Evolutionary conservation across 495 filamentous ascomycete species (phyloP).

Genomic region (Hyphodiscus hymeniophilus): DNA sequence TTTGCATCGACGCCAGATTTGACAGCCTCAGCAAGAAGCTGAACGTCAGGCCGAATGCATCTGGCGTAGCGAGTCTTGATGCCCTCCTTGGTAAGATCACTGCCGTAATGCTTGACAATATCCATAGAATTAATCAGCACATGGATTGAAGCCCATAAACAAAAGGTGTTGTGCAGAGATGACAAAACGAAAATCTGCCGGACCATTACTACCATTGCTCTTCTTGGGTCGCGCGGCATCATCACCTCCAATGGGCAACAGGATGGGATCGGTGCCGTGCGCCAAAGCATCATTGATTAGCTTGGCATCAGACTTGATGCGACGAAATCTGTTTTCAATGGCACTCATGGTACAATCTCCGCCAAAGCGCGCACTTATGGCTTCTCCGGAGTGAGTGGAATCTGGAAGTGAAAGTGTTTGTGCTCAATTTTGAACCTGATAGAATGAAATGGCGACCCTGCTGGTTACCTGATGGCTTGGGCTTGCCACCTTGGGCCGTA

Average conservation of each 20-base stretch:
- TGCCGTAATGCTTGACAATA: slow-evolving; percentile 13
- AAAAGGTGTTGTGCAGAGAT: background rate
- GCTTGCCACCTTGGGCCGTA: background rate
- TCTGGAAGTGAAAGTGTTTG: slow-evolving; percentile 5
- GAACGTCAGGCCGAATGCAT: background rate
- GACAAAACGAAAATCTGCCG: slow-evolving; percentile 3
- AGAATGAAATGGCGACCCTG: background rate
- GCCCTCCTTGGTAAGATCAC: background rate
- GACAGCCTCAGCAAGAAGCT: slow-evolving; percentile 1
- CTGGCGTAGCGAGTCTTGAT: background rate
- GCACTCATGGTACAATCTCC: slow-evolving; percentile 18
- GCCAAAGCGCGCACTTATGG: slow-evolving; percentile 7
- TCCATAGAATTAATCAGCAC: slow-evolving; percentile 2
- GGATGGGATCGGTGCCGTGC: slow-evolving; percentile 19
- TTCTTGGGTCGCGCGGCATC: background rate
- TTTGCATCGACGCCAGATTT: slow-evolving; percentile 3
- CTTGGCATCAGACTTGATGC: slow-evolving; percentile 29
- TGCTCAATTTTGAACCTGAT: background rate
- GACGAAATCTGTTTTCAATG: slow-evolving; percentile 28
- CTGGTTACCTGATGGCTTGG: slow-evolving; percentile 8
- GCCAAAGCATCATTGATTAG: slow-evolving; percentile 27
- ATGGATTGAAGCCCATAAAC: background rate
- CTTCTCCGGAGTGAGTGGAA: no score
- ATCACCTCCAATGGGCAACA: slow-evolving; percentile 10
- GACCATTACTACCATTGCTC: slow-evolving; percentile 1